Conservation (phyloP, 306 rosid species). For the Pyrus bretschneideri region DNA sequence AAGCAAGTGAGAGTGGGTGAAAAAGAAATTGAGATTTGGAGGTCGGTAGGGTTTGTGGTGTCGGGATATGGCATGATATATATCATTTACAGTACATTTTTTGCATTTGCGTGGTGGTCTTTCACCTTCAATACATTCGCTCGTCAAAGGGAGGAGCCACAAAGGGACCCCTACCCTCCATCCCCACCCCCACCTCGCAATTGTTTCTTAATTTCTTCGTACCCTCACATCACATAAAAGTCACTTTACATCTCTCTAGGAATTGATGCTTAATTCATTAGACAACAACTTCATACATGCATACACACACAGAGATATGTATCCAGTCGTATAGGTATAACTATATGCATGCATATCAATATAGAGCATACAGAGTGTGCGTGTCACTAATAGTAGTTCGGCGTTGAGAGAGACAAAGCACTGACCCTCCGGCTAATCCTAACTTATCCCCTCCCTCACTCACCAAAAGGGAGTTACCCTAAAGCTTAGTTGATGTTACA, state of each 20-base stretch:
- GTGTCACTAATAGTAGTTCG: no score
- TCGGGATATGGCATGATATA: slow-evolving; percentile 7
- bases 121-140: slow-evolving; percentile 43
- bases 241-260: slow-evolving; percentile 2
- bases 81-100: slow-evolving; percentile 13
- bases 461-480: no score
- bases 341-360: no score
- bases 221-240: slow-evolving; percentile 23
- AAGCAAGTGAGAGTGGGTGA: slow-evolving; percentile 7
- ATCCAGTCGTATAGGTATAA: no score
- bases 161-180: slow-evolving; percentile 26
- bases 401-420: no score
- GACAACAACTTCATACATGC: neutral
- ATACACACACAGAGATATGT: neutral
- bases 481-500: no score
- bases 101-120: slow-evolving; percentile 16
- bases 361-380: no score
- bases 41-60: slow-evolving; percentile 21
- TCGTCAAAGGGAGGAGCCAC: slow-evolving; percentile 27
- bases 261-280: neutral
- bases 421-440: no score
- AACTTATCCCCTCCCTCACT: neutral
- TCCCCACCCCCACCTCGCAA: neutral
- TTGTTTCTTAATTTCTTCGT: neutral
- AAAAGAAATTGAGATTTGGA: neutral